Conservation (phyloP, 306 rosid genomes). For the Vachellia pachyceras region DNA sequence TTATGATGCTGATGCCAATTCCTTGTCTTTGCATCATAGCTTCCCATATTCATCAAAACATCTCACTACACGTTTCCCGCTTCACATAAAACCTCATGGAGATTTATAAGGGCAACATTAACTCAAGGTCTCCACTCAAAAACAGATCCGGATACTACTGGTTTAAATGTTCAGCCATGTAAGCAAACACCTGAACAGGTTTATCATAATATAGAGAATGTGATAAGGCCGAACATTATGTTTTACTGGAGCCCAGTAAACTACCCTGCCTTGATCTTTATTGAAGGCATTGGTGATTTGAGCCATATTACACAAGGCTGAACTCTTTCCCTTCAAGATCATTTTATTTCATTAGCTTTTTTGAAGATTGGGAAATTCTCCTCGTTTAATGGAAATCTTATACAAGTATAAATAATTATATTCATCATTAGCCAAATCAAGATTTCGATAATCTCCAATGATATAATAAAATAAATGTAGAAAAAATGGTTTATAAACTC, state of each 20-base stretch:
- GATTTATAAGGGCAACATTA: conserved; percentile 32
- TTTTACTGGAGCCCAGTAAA: conserved; percentile 16
- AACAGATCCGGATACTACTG: conserved; percentile 23
- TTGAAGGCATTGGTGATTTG: conserved; percentile 11
- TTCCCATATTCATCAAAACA: conserved; percentile 12
- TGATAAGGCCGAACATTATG: neutral
- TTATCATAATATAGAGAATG: conserved; percentile 13
- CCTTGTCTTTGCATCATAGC: conserved; percentile 8
- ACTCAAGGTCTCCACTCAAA: neutral
- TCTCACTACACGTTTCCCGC: conserved; percentile 21
- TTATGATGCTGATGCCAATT: conserved; percentile 1
- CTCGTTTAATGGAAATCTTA: conserved; percentile 11
- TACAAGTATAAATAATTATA: conserved; percentile 18
- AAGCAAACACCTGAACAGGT: conserved; percentile 18
- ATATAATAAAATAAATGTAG: conserved; percentile 16
- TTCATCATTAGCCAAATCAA: neutral
- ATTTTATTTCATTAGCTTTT: conserved; percentile 28
- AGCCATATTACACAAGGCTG: conserved; percentile 3
- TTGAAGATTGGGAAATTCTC: conserved; percentile 10
- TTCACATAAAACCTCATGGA: conserved; percentile 14
- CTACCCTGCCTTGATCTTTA: conserved; percentile 5
- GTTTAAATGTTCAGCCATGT: conserved; percentile 11
- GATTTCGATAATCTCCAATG: conserved; percentile 6
- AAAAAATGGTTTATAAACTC: conserved; percentile 23
- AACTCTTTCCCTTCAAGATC: neutral